Conservation (phyloP, 495 filamentous ascomycete genomes). For the Xylaria sp. region DNA sequence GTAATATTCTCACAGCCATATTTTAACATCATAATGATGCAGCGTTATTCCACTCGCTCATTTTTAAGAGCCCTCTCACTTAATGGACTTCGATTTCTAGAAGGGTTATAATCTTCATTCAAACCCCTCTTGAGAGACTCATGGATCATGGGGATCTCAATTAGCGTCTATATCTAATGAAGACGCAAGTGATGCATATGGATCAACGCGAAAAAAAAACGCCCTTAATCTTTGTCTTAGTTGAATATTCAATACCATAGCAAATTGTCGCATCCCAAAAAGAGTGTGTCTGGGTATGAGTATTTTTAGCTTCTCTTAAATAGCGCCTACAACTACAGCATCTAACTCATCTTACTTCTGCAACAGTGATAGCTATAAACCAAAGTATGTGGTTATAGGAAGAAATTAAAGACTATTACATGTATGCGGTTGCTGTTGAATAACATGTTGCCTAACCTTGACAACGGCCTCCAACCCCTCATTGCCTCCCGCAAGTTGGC, state of each 20-base stretch:
- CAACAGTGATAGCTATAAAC: neutral
- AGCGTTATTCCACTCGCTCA: neutral
- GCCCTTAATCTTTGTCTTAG: neutral
- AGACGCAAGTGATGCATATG: neutral
- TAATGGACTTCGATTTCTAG: neutral
- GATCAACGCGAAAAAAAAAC: neutral
- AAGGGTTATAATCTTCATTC: neutral
- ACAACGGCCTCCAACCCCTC: neutral
- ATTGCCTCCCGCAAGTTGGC: neutral
- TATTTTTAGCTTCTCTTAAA: neutral
- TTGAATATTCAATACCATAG: neutral
- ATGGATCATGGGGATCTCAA: neutral
- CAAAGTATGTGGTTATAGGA: neutral
- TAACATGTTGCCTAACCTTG: neutral
- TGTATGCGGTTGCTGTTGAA: too few relatives aligned
- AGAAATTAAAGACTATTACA: neutral
- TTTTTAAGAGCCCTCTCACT: neutral
- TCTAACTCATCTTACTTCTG: neutral
- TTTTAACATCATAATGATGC: neutral
- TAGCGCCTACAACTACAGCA: neutral
- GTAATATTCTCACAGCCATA: neutral
- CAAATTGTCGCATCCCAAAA: neutral
- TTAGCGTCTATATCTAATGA: neutral
- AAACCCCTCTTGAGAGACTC: neutral
- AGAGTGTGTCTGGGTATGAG: too few relatives aligned